These are phyloP conservation scores for Hibiscus mutabilis DNA, from an alignment of 345 rosid species.

Conservation along the genomic window DNA sequence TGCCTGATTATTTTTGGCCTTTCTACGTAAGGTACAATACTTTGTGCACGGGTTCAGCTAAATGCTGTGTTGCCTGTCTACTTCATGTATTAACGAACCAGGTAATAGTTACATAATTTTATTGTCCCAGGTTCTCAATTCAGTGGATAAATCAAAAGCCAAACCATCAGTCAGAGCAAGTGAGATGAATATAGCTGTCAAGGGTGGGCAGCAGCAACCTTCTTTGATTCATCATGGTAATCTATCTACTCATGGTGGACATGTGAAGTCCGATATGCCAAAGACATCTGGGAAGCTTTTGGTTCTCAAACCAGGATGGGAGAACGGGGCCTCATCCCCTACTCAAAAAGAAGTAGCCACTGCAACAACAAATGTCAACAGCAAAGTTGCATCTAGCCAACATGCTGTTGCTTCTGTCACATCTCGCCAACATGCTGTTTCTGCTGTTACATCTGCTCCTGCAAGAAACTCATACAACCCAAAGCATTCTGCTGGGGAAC, in stretches of 20 bases:
- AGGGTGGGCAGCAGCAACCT: constrained; percentile 53
- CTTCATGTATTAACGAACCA: neutral
- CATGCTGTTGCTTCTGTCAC: constrained; percentile 19
- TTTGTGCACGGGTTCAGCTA: neutral
- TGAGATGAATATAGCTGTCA: constrained; percentile 43
- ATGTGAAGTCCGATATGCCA: constrained; percentile 45
- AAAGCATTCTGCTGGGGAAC: constrained; percentile 37
- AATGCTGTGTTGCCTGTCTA: neutral
- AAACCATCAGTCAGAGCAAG: constrained; percentile 39
- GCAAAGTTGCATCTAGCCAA: constrained; percentile 38
- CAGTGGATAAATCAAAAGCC: constrained; percentile 66
- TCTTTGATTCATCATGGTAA: constrained; percentile 26
- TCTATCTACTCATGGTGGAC: constrained; percentile 51
- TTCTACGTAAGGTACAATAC: neutral
- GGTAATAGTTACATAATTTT: neutral
- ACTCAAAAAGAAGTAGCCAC: constrained; percentile 49
- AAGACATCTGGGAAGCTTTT: constrained; percentile 64
- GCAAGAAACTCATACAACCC: constrained; percentile 45
- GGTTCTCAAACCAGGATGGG: constrained; percentile 80
- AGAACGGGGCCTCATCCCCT: constrained; percentile 47
- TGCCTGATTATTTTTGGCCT: neutral
- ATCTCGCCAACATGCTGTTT: constrained; percentile 31
- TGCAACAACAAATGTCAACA: constrained; percentile 38
- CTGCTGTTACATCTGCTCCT: constrained; percentile 34
- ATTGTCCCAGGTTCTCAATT: constrained; percentile 40